Evolutionary conservation across 208 protist species (phyloP), one percentile per base, ranked within the genome.

Genomic region (Wallacemonas sp.): DNA sequence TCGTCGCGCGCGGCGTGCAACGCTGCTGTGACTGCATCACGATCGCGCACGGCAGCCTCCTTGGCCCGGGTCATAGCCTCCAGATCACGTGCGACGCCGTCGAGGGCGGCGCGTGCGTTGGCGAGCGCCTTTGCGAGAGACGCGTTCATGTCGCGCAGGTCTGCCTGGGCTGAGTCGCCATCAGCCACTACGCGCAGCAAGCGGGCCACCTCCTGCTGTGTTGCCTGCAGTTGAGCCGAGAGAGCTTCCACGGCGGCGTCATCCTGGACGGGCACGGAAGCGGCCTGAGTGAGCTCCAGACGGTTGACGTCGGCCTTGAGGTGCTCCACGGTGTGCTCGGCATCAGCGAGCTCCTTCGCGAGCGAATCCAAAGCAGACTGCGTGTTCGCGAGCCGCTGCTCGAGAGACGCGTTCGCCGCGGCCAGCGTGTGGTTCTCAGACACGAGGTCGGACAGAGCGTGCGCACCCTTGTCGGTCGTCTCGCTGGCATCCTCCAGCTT

Each of bases 331-430:
- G n/a, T n/a, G n/a, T n/a, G n/a, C n/a, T n/a, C n/a, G n/a, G n/a
- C n/a, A n/a, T n/a, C 36, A 41, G 52, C 52, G 6, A 39, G 23
- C 14, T 38, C 29, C 14, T 6, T 11, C 14, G 26, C 52, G 5
- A 58, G 24, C 29, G 8, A n/a, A 23, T 58, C 52, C 16, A 58
- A 4, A 32, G 52, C 52, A 38, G 23, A 8, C 16, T 17, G 23
- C n/a, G 52, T 23, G 12, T 32, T 58, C 5, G 52, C 52, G 5
- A 58, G 52, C 32, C 30, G 52, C 52, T 58, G 52, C 52, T 32
- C 24, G 6, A 58, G 52, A 12, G 52, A 58, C 14, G 29, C 52
- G 52, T 58, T 32, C 14, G 52, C 24, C 16, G 6, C 32, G 29
- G 8, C 6, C 6, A 58, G 24, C 11, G 11, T 19, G 30, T 23